A percentile compares a stretch with the other conserved stretches of the same genome.
Evolutionary conservation across 352 stramenopile genomes (phyloP).

Genomic region (Globisporangium spiculum): DNA sequence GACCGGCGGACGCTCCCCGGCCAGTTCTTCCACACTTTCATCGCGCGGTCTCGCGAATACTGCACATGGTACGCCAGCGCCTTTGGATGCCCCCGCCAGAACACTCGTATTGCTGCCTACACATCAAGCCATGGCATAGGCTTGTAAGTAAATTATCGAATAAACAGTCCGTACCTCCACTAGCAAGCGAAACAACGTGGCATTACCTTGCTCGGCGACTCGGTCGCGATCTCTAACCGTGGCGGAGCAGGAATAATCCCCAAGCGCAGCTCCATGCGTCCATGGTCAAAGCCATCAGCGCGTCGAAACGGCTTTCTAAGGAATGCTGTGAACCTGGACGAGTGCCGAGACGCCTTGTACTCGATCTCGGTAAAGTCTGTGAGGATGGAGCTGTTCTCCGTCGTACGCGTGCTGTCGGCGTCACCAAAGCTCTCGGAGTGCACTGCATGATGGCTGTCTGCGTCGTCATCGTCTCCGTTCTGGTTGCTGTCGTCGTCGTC

Average conservation of each 20-base stretch:
- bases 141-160: too few relatives aligned
- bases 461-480: constrained; percentile 51
- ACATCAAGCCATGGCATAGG: not conserved
- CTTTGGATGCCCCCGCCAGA: constrained; percentile 51
- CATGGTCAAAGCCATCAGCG: constrained; percentile 46
- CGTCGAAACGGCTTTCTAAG: constrained; percentile 69
- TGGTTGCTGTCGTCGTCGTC: constrained; percentile 17
- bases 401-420: constrained; percentile 63
- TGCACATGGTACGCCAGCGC: constrained; percentile 63
- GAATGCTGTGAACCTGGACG: constrained; percentile 60
- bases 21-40: constrained; percentile 84
- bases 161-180: not conserved
- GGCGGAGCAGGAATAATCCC: constrained; percentile 44
- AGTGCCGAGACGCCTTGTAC: constrained; percentile 43
- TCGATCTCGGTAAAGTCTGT: constrained; percentile 57
- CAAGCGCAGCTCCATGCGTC: constrained; percentile 34
- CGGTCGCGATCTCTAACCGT: constrained; percentile 38
- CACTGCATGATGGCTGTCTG: constrained; percentile 66
- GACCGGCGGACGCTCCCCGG: constrained; percentile 41
- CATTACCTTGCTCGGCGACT: constrained; percentile 64
- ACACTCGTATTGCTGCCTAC: constrained; percentile 61
- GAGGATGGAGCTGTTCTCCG: constrained; percentile 69
- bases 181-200: not conserved
- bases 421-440: constrained; percentile 78
- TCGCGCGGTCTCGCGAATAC: constrained; percentile 66